Evolutionary conservation across 805 yeast genomes (phyloP).

Genomic region (Sporopachydermia quercuum): DNA sequence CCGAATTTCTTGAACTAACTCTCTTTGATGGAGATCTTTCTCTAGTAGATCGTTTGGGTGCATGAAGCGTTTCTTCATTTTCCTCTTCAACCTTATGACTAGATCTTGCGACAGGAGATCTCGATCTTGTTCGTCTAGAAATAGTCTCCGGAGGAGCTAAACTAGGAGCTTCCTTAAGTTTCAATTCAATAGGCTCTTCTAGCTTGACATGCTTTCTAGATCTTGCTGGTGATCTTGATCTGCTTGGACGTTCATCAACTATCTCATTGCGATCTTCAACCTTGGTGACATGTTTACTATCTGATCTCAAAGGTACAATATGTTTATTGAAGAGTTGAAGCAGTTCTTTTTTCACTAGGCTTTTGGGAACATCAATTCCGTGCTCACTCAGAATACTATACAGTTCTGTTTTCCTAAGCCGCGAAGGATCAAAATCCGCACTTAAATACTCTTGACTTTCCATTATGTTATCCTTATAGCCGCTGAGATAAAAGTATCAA

Average conservation of each 20-base stretch:
- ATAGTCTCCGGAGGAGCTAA: not conserved
- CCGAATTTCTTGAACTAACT: not conserved
- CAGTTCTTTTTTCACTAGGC: not conserved
- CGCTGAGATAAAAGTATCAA: no score
- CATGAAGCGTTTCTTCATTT: not conserved
- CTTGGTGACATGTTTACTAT: no score
- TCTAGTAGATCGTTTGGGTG: not conserved
- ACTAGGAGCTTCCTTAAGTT: not conserved
- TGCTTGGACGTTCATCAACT: no score
- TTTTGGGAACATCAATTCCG: not conserved
- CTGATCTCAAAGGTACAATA: not conserved
- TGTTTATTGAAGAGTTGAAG: not conserved
- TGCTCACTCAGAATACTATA: not conserved
- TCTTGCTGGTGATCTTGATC: no score
- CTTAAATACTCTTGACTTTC: not conserved
- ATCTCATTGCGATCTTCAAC: no score
- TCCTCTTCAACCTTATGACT: not conserved
- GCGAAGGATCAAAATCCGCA: not conserved
- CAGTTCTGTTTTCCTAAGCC: not conserved
- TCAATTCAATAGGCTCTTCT: not conserved
- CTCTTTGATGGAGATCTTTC: not conserved
- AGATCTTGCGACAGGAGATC: not conserved
- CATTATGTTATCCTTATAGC: no score
- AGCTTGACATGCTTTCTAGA: not conserved
- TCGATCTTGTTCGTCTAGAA: not conserved